Percentiles rank a stretch among this genome's conserved stretches.
Evolutionary conservation across 164 flowering plant species (phyloP).

Genomic region (Umbilicus rupestris): DNA sequence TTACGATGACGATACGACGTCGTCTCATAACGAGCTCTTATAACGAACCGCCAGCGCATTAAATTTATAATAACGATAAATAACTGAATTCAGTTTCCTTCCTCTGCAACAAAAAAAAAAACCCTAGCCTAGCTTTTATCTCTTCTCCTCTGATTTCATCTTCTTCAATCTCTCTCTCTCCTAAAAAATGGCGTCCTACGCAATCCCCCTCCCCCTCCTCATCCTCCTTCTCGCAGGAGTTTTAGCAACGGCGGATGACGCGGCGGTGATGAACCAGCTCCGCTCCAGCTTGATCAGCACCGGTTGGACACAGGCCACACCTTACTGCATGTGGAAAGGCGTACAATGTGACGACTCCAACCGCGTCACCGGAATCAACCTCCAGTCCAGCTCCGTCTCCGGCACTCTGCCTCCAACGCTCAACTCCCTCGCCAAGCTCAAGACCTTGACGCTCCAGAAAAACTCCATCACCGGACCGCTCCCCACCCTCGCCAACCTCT

Average conservation of each 20-base stretch:
- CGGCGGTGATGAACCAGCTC: constrained; percentile 28
- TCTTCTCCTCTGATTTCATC: no score
- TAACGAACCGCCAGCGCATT: no score
- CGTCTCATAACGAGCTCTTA: no score
- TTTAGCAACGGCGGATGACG: constrained; percentile 30
- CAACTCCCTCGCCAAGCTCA: constrained; percentile 30
- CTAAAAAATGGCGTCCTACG: background rate
- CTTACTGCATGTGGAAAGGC: constrained; percentile 39
- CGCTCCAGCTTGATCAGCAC: constrained; percentile 20
- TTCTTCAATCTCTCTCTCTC: no score
- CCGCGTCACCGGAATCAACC: constrained; percentile 35
- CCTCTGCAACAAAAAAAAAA: no score
- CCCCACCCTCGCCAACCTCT: constrained; percentile 35
- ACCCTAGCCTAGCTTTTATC: no score
- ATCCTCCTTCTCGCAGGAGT: constrained; percentile 10
- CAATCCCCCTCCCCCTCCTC: constrained; percentile 13
- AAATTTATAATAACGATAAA: no score
- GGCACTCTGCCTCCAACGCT: constrained; percentile 37
- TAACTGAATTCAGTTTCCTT: no score
- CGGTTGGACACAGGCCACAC: constrained; percentile 26
- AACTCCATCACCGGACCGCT: constrained; percentile 39
- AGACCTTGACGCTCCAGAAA: constrained; percentile 28
- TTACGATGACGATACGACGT: no score
- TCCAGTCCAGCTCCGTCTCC: constrained; percentile 25
- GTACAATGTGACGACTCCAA: constrained; percentile 27